phyloP scores from a whole-genome alignment of 257 asterid genomes.

The Echium plantagineum region DNA sequence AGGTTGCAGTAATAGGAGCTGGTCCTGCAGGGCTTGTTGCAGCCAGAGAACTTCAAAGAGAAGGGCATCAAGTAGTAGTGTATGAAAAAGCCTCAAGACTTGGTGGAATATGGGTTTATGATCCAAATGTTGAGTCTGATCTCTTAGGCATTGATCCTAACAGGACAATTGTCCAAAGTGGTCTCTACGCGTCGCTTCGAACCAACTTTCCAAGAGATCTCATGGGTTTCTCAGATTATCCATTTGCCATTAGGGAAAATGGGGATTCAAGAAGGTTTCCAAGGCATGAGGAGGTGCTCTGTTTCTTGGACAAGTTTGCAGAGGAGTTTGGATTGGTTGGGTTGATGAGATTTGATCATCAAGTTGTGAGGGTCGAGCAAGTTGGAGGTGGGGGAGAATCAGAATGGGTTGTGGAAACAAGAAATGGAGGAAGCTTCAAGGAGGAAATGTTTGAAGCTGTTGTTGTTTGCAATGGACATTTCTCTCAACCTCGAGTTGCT shows the following conservation, averaged over 20 bases:
- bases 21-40: slow-evolving; percentile 32
- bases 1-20: slow-evolving; percentile 44
- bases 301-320: slow-evolving; percentile 36
- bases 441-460: slow-evolving; percentile 40
- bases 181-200: slow-evolving; percentile 9
- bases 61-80: slow-evolving; percentile 21
- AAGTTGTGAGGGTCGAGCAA: slow-evolving; percentile 40
- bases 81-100: slow-evolving; percentile 32
- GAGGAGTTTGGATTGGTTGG: slow-evolving; percentile 25
- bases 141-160: slow-evolving; percentile 36
- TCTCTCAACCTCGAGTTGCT: slow-evolving; percentile 31
- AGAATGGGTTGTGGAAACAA: slow-evolving; percentile 41
- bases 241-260: slow-evolving; percentile 1
- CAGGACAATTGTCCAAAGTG: slow-evolving; percentile 4
- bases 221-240: slow-evolving; percentile 12
- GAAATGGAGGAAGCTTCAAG: neutral
- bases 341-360: slow-evolving; percentile 27
- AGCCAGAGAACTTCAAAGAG: slow-evolving; percentile 28
- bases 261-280: slow-evolving; percentile 20
- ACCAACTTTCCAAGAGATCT: slow-evolving; percentile 8
- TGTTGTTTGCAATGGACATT: slow-evolving; percentile 35
- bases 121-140: slow-evolving; percentile 39
- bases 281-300: slow-evolving; percentile 39
- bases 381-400: slow-evolving; percentile 6
- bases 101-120: slow-evolving; percentile 55